Evolutionary conservation across 768 basidiomycete genomes (phyloP), one percentile per base, ranked within the genome.

Genomic region (Nidula microcarpa): DNA sequence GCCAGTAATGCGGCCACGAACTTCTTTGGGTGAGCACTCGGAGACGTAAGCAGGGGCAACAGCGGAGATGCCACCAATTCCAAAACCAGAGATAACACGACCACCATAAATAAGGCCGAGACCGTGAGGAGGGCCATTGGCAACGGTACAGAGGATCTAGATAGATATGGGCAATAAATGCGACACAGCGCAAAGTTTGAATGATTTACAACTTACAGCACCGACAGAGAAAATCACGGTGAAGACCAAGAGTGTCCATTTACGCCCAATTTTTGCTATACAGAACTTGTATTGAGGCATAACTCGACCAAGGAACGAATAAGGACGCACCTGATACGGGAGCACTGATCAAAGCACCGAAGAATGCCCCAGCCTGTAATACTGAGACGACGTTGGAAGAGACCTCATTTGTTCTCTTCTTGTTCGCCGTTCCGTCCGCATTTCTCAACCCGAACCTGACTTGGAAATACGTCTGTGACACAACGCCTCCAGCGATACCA

Each of bases 301-400:
- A 33, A 33, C 32, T 49, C 8, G 33, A 30, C 13, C 43, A 47
- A 30, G n/a, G 43, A 14, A 23, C 34, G 7, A 54, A 44, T 47
- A 47, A 43, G 7, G 37, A 70, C 75, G 48, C 53, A 89, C 89
- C 71, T 9, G 88, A 88, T 43, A 88, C 61, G 0, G 86, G 86
- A 1, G 87, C 86, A 57, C 84, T 86, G 8, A 79, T 78, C 5
- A 95, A 65, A 11, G 91, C 89, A 53, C 92, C 93, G 62, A 94
- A 94, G 77, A 94, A 93, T 0, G 90, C 89, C 9, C 91, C 91
- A 4, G 85, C 89, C 64, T 94, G 92, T 8, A 94, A 76, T 4
- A 94, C 89, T 3, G 92, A 90, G 14, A 94, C 93, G 43, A 95
- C 86, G 57, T 89, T 91, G 43, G 87, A 86, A 0, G 85, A 86